Evolutionary conservation across 805 yeast species (phyloP).

Genomic region (Ogataea pignaliae): DNA sequence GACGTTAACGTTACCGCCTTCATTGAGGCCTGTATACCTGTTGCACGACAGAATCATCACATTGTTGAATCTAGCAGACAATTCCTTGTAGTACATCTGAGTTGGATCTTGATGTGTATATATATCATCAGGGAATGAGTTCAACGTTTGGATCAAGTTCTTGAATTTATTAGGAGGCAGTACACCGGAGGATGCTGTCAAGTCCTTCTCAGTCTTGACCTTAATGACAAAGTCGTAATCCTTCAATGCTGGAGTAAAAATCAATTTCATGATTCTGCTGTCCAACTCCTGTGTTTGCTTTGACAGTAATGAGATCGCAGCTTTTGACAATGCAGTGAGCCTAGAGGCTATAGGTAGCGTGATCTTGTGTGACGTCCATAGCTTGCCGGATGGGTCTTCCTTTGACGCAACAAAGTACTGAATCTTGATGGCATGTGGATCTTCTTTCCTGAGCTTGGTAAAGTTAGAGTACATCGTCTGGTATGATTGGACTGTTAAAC

Average conservation of each 20-base stretch:
- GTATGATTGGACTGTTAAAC: constrained; percentile 54
- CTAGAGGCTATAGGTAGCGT: constrained; percentile 79
- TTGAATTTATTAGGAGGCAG: constrained; percentile 52
- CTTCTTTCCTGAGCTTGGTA: constrained; percentile 62
- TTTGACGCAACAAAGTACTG: constrained; percentile 82
- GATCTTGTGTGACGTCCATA: constrained; percentile 51
- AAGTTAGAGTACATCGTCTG: constrained; percentile 63
- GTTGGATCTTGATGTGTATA: constrained; percentile 49
- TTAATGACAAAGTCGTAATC: constrained; percentile 82
- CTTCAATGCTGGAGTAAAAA: constrained; percentile 76
- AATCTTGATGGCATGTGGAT: constrained; percentile 74
- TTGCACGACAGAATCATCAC: constrained; percentile 66
- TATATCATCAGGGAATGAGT: constrained; percentile 37
- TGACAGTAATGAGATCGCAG: constrained; percentile 51
- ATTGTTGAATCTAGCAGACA: constrained; percentile 60
- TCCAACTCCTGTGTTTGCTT: constrained; percentile 30
- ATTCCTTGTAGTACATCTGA: constrained; percentile 53
- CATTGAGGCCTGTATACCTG: constrained; percentile 48
- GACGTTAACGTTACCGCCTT: constrained; percentile 46
- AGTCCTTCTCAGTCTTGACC: constrained; percentile 37
- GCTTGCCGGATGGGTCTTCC: constrained; percentile 79
- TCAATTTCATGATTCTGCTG: constrained; percentile 40
- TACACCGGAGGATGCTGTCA: constrained; percentile 52
- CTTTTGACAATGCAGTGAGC: constrained; percentile 80
- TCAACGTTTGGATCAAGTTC: constrained; percentile 43